phyloP scores from a whole-genome alignment of 2,329 filamentous ascomycete species.

The Talaromyces sp. region DNA sequence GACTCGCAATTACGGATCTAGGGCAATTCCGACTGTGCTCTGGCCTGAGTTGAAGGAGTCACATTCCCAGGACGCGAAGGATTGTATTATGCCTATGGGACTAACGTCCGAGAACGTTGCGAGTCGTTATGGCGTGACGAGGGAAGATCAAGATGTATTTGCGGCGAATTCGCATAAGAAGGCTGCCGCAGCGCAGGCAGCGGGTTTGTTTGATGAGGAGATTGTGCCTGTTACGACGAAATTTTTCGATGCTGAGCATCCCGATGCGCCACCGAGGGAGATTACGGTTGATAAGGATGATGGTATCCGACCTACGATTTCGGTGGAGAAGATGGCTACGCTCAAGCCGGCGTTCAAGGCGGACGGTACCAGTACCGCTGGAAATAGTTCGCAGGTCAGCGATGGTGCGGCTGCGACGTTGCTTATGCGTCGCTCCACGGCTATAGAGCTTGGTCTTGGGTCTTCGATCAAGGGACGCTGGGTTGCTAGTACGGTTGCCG shows the following conservation, averaged over 20 bases:
- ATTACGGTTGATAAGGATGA: conserved; percentile 75
- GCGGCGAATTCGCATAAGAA: conserved; percentile 71
- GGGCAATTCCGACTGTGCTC: conserved; percentile 77
- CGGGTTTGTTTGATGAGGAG: conserved; percentile 70
- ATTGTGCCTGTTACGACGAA: conserved; percentile 75
- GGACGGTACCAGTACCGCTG: conserved; percentile 75
- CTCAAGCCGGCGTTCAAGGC: conserved; percentile 82
- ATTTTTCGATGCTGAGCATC: conserved; percentile 62
- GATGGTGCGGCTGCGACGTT: conserved; percentile 83
- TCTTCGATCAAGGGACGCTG: conserved; percentile 76
- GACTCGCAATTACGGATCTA: conserved; percentile 81
- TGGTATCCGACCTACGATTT: conserved; percentile 69
- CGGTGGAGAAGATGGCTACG: conserved; percentile 66
- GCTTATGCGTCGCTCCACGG: conserved; percentile 79
- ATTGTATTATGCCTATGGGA: conserved; percentile 95
- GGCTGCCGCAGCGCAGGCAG: conserved; percentile 65
- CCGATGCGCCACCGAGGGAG: conserved; percentile 53
- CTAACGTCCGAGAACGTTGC: conserved; percentile 88
- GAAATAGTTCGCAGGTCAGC: conserved; percentile 79
- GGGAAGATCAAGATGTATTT: conserved; percentile 78
- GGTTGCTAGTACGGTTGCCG: conserved; percentile 69
- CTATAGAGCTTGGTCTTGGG: conserved; percentile 66
- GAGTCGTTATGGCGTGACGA: conserved; percentile 65
- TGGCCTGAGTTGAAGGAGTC: conserved; percentile 71
- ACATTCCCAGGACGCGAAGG: conserved; percentile 64